phyloP scores from a whole-genome alignment of 2,329 filamentous ascomycete genomes.

The Colletotrichum falcatum region DNA sequence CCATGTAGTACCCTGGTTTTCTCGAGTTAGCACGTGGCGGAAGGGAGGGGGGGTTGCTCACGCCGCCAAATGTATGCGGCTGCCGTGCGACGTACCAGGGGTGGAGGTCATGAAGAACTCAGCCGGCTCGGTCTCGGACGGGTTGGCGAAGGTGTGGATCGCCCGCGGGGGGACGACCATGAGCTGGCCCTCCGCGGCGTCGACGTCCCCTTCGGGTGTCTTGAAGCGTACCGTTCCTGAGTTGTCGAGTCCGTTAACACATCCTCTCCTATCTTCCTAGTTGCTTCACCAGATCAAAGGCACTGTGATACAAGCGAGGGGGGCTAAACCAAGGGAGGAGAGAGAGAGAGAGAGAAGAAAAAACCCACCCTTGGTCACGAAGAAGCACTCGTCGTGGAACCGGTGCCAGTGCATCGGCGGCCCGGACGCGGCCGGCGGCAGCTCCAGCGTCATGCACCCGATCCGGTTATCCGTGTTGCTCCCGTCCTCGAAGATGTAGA shows the following conservation, averaged over 20 bases:
- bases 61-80: neutral
- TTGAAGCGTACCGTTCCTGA: slow-evolving; percentile 49
- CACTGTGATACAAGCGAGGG: too few species aligned
- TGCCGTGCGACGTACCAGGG: slow-evolving; percentile 44
- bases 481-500: slow-evolving; percentile 52
- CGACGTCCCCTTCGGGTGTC: slow-evolving; percentile 49
- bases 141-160: slow-evolving; percentile 52
- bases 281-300: neutral
- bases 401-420: slow-evolving; percentile 55
- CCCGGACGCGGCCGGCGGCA: slow-evolving; percentile 49
- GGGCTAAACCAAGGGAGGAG: neutral
- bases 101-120: slow-evolving; percentile 55
- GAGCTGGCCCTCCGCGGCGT: slow-evolving; percentile 48
- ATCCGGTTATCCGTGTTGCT: slow-evolving; percentile 51
- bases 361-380: slow-evolving; percentile 49
- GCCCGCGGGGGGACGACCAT: slow-evolving; percentile 53
- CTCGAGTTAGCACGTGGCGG: slow-evolving; percentile 9
- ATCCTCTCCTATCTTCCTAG: neutral
- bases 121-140: slow-evolving; percentile 48
- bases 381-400: slow-evolving; percentile 53
- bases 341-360: neutral
- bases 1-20: slow-evolving; percentile 50
- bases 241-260: neutral
- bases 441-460: slow-evolving; percentile 48
- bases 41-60: too few species aligned